Evolutionary conservation across 176 grass and related monocot species (phyloP).

Genomic region (Avena insularis): DNA sequence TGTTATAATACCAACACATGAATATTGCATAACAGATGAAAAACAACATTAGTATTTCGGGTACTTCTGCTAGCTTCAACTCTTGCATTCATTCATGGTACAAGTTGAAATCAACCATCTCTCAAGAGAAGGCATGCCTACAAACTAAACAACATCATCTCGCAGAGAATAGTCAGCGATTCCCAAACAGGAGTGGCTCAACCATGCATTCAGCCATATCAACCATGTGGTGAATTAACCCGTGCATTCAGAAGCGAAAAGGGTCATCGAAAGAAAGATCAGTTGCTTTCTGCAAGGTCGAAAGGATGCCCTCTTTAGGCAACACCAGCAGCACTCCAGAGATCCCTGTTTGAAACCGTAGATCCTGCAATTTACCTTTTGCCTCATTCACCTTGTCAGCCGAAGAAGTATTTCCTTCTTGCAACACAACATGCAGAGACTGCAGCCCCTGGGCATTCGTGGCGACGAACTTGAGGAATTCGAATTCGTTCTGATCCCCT

Average conservation of each 20-base stretch:
- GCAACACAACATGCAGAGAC: slow-evolving; percentile 10
- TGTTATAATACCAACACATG: too few relatives aligned
- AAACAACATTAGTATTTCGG: background rate
- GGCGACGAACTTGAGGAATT: background rate
- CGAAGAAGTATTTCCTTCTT: background rate
- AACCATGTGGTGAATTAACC: background rate
- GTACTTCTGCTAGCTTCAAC: background rate
- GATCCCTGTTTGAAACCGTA: slow-evolving; percentile 7
- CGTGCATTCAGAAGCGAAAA: background rate
- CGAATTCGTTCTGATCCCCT: background rate
- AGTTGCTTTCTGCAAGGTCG: background rate
- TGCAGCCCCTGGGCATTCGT: slow-evolving; percentile 15
- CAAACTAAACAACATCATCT: background rate
- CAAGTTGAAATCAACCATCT: background rate
- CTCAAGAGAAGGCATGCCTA: background rate
- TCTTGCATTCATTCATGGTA: background rate
- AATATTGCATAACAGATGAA: background rate
- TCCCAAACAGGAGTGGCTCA: background rate
- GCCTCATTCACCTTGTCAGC: background rate
- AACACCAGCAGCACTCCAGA: slow-evolving; percentile 5
- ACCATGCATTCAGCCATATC: background rate
- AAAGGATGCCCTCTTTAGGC: background rate
- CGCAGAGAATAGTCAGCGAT: background rate
- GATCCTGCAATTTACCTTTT: background rate
- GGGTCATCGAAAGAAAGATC: background rate